A percentile compares a stretch with the other conserved stretches of the same genome.
phyloP scores from a whole-genome alignment of 2,329 filamentous ascomycete genomes.

The Verruconis gallopava region DNA sequence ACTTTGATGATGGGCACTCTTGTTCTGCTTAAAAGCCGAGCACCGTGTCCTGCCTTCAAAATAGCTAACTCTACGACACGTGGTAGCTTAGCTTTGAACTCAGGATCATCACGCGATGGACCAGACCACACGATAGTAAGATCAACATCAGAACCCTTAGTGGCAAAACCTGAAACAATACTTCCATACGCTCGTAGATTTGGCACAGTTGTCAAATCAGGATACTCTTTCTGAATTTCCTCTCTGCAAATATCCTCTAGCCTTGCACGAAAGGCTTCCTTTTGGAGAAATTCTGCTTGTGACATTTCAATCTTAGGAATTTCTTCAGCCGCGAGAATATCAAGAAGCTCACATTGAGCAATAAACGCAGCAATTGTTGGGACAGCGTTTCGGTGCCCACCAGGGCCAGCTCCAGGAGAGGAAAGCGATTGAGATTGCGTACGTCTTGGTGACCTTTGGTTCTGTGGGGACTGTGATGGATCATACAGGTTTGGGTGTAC shows the following conservation, averaged over 20 bases:
- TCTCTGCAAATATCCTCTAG: conserved; percentile 54
- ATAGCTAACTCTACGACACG: conserved; percentile 63
- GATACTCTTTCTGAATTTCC: conserved; percentile 38
- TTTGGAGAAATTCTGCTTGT: conserved; percentile 49
- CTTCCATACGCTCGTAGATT: conserved; percentile 70
- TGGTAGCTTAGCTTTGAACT: conserved; percentile 46
- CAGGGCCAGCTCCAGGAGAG: neutral
- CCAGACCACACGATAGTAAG: conserved; percentile 59
- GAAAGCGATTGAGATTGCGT: neutral
- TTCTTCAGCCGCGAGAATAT: conserved; percentile 31
- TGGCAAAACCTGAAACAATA: conserved; percentile 72
- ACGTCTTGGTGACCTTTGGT: neutral
- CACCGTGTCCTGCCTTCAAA: conserved; percentile 59
- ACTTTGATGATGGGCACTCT: conserved; percentile 81
- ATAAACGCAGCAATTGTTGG: conserved; percentile 10
- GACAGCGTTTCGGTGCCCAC: neutral
- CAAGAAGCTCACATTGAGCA: conserved; percentile 28
- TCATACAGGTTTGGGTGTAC: neutral
- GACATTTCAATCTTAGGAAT: conserved; percentile 51
- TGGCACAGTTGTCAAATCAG: conserved; percentile 44
- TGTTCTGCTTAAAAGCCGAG: conserved; percentile 63
- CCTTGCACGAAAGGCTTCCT: conserved; percentile 53
- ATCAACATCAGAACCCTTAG: conserved; percentile 83
- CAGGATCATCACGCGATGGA: conserved; percentile 19
- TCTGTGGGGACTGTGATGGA: neutral